Evolutionary conservation across 768 basidiomycete genomes (phyloP), one percentile per base, ranked within the genome.

Genomic region (Hypholoma sublateritium): DNA sequence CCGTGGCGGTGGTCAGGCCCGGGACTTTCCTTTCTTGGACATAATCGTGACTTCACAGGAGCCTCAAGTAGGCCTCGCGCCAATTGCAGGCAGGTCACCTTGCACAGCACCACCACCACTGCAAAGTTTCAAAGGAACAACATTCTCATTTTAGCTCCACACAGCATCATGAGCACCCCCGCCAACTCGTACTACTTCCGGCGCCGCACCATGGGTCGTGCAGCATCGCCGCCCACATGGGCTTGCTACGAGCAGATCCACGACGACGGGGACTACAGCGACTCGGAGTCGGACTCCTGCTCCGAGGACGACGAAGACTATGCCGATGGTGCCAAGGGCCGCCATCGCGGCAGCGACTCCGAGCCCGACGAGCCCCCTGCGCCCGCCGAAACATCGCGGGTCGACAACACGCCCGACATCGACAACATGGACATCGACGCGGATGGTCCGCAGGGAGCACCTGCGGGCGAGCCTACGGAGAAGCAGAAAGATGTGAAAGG

Each of bases 161-260:
- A 41, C 16, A 41, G 9, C 44, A 65, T 63, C 45, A 80, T 80
- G 77, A 76, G 67, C 67, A 71, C 72, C 43, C 62, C 75, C 58
- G 64, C 71, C 21, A 74, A 74, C 59, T 70, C 77, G 1, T 78
- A 72, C 64, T 78, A 80, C 68, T 85, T 82, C 74, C 87, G 88
- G 53, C 84, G 86, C 50, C 88, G 89, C 62, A 81, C 83, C 41
- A 84, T 91, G 62, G 90, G 91, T 21, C 82, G 90, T 51, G 90
- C 91, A 37, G 85, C 90, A 16, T 91, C 89, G 3, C 91, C 91
- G 1, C 89, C 91, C 22, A 91, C 89, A 0, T 92, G 90, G 90
- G 89, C 89, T 11, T 93, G 89, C 79, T 93, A 92, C 72, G 91
- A 93, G 80, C 89, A 92, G 81, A 92, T 92, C 70, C 87, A 85